Conservation (phyloP, 257 asterid genomes). For the Thymus mandschuricus region DNA sequence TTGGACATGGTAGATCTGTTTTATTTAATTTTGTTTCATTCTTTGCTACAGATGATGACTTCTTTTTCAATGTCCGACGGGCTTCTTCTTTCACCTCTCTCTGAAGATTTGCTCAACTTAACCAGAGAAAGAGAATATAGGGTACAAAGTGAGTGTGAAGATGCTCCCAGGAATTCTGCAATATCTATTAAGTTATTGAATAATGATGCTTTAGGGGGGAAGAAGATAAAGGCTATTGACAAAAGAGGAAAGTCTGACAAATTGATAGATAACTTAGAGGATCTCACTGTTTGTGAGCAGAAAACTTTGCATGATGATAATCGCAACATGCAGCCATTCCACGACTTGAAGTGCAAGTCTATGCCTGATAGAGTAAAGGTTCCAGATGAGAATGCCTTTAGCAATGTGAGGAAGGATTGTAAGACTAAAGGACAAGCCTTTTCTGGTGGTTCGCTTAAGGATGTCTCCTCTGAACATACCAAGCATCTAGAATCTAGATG, state of each 20-base stretch:
- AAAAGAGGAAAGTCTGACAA: constrained; percentile 43
- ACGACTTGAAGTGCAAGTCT: constrained; percentile 37
- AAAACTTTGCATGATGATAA: constrained; percentile 44
- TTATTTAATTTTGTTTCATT: constrained; percentile 1
- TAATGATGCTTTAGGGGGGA: constrained; percentile 39
- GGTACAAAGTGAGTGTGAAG: constrained; percentile 37
- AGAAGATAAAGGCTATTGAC: constrained; percentile 48
- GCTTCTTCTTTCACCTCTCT: constrained; percentile 76
- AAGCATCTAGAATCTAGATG: constrained; percentile 40
- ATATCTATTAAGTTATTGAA: constrained; percentile 41
- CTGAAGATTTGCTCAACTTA: constrained; percentile 59
- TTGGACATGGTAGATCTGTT: constrained; percentile 30
- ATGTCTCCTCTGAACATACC: constrained; percentile 35
- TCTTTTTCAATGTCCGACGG: constrained; percentile 50
- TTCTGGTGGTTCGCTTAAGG: constrained; percentile 39
- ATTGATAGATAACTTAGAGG: constrained; percentile 36
- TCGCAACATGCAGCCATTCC: constrained; percentile 38
- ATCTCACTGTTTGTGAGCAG: constrained; percentile 42
- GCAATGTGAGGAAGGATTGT: constrained; percentile 45
- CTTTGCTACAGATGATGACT: constrained; percentile 66
- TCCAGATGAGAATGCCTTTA: constrained; percentile 38
- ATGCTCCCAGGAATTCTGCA: constrained; percentile 47
- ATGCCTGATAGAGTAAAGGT: constrained; percentile 38
- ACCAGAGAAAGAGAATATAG: constrained; percentile 42
- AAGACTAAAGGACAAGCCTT: constrained; percentile 42